Percentiles rank a stretch among this genome's conserved stretches.
These are phyloP conservation scores for Venturia carpophila DNA, from an alignment of 2,329 filamentous ascomycete genomes.

Conservation along the genomic window DNA sequence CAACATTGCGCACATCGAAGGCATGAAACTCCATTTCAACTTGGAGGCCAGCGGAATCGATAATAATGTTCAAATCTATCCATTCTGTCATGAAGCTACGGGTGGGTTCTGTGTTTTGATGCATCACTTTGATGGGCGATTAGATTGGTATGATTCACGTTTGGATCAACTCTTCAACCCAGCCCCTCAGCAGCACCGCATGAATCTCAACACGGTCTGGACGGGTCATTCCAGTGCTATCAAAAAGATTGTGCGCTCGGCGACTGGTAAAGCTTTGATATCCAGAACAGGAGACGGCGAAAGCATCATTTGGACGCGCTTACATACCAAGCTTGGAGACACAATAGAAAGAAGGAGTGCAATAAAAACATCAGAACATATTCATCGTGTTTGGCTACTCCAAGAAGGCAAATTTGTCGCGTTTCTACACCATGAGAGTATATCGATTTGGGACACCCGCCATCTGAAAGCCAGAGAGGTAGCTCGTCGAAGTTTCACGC, in stretches of 20 bases:
- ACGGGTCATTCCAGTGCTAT: constrained; percentile 76
- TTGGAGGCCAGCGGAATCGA: constrained; percentile 27
- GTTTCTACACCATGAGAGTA: constrained; percentile 63
- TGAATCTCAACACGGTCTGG: constrained; percentile 61
- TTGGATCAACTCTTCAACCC: constrained; percentile 77
- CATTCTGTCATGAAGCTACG: constrained; percentile 58
- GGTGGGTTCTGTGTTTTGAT: constrained; percentile 64
- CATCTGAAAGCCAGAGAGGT: constrained; percentile 51
- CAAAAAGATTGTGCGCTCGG: constrained; percentile 79
- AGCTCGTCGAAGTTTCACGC: constrained; percentile 49
- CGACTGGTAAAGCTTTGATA: constrained; percentile 69
- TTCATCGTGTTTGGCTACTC: constrained; percentile 72
- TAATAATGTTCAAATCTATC: constrained; percentile 61
- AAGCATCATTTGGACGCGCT: constrained; percentile 74
- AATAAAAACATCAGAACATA: constrained; percentile 60
- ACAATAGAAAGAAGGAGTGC: constrained; percentile 59
- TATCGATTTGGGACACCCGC: constrained; percentile 76
- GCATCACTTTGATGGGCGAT: constrained; percentile 77
- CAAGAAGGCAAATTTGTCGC: constrained; percentile 71
- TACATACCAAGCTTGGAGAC: constrained; percentile 42
- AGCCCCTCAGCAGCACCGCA: constrained; percentile 47
- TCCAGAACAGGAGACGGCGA: constrained; percentile 74
- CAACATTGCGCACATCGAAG: constrained; percentile 73
- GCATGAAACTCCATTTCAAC: constrained; percentile 38
- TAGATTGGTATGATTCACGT: constrained; percentile 72